Base-by-base conservation (phyloP, 2,329 filamentous ascomycete genomes). In the Phaeosphaeria sp. region DNA sequence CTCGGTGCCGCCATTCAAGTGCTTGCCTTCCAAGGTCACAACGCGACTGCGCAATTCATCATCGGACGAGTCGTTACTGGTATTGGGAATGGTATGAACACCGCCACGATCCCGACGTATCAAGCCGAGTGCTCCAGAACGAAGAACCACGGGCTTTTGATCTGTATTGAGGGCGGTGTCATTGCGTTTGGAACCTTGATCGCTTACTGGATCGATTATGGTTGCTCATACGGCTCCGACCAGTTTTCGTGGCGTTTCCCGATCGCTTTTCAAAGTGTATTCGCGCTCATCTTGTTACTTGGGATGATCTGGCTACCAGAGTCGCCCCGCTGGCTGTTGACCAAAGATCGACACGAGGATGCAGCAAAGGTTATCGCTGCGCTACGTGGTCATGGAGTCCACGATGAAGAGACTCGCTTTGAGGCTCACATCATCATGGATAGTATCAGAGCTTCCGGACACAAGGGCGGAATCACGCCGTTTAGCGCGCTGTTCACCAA, bases 401-500 rank as follows among this genome's bases (percentile, higher is more conserved):
- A 87, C 47, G 82, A 85, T 61, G 77, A 81, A 9, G 83, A 89
- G 67, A 87, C 87, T 2, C 80, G 83, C 46, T 69, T 83, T 10
- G 85, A 90, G 74, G 83, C 84, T 66, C 84, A 88, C 52, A 86
- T 90, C 0, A 88, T 90, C n/a, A 77, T 87, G n/a, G 89, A 93
- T 67, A 75, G 74, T 54, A 79, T 81, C 56, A 72, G 73, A 13
- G 77, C 75, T 5, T 77, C 78, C 18, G 78, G 78, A 27, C 76
- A 77, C 67, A 69, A 75, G 36, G 76, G 76, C 11, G 76, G 78
- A 41, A 74, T 73, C 59, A 79, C 75, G 7, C 76, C 77, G 1
- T 76, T 84, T 71, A 84, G 81, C 62, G 82, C 84, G 0, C 79
- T 89, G 1, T 82, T 88, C 67, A 88, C 85, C 1, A 81, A 82